Conservation (phyloP, 495 filamentous ascomycete genomes). For the Talaromyces liani region DNA sequence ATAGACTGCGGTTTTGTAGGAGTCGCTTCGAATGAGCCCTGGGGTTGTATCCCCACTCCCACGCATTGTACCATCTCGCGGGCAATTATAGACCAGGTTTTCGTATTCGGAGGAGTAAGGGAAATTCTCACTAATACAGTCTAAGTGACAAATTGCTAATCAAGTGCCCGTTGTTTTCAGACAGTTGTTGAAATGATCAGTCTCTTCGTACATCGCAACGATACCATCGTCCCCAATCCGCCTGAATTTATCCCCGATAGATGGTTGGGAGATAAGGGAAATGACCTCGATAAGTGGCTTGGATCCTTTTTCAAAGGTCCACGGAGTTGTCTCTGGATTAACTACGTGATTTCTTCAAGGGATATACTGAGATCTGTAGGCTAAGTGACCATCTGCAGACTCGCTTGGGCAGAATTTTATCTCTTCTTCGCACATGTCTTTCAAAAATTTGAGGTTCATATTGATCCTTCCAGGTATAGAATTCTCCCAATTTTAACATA, state of each 20-base stretch:
- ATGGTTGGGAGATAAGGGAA: constrained; percentile 25
- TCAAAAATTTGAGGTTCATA: constrained; percentile 11
- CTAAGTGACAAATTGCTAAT: not conserved
- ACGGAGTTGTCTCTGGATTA: constrained; percentile 17
- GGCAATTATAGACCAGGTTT: constrained; percentile 16
- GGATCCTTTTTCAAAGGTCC: constrained; percentile 18
- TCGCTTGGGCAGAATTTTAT: constrained; percentile 14
- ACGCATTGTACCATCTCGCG: constrained; percentile 26
- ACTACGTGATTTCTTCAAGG: constrained; percentile 4
- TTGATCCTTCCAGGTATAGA: constrained; percentile 12
- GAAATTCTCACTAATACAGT: not conserved
- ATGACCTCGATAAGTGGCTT: constrained; percentile 15
- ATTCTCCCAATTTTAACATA: not conserved
- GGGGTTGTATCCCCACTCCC: constrained; percentile 29
- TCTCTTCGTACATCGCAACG: constrained; percentile 30
- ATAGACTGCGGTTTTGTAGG: constrained; percentile 45
- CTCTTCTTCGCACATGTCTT: constrained; percentile 13
- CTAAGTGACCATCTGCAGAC: constrained; percentile 1
- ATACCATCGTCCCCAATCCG: constrained; percentile 29
- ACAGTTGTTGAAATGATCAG: constrained; percentile 18
- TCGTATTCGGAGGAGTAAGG: constrained; percentile 16
- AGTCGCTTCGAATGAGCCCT: constrained; percentile 47
- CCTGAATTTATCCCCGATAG: constrained; percentile 34
- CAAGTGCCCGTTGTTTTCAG: constrained; percentile 6
- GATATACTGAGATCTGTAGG: not conserved